Conservation (phyloP, 805 yeast genomes). For the Teunomyces kruisii region DNA sequence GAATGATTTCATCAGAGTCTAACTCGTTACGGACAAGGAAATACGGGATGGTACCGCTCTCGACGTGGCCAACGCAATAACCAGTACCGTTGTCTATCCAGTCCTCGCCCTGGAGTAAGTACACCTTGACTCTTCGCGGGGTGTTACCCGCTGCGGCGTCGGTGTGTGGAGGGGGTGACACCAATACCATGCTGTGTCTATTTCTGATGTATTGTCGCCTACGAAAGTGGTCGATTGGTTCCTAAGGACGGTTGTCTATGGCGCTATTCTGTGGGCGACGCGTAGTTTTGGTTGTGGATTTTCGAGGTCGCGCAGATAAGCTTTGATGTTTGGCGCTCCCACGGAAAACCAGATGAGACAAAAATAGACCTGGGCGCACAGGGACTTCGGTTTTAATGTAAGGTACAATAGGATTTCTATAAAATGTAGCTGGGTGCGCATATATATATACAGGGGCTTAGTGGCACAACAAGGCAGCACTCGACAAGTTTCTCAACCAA, state of each 20-base stretch:
- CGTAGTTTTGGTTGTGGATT: conserved; percentile 3
- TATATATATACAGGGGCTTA: conserved; percentile 3
- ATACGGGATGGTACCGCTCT: conserved; percentile 47
- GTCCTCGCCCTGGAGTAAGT: conserved; percentile 71
- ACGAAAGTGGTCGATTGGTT: background rate
- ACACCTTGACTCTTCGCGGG: conserved; percentile 89
- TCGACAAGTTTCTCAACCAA: conserved; percentile 74
- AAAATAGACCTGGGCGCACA: background rate
- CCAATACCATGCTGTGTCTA: background rate
- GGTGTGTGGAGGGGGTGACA: background rate
- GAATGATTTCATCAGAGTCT: conserved; percentile 54
- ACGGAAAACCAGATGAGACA: background rate
- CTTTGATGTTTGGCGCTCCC: background rate
- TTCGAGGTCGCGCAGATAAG: conserved; percentile 2
- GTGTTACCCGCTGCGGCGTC: conserved; percentile 12
- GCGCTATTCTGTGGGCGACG: background rate
- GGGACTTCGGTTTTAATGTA: background rate
- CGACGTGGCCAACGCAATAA: conserved; percentile 71
- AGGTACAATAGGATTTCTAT: background rate
- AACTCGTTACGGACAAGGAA: conserved; percentile 74
- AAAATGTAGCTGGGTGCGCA: background rate
- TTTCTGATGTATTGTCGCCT: background rate
- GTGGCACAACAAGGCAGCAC: conserved; percentile 56
- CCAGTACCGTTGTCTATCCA: conserved; percentile 97
- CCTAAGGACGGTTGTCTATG: background rate